phyloP scores from a whole-genome alignment of 306 rosid genomes.

The Gastrolobium villosum region DNA sequence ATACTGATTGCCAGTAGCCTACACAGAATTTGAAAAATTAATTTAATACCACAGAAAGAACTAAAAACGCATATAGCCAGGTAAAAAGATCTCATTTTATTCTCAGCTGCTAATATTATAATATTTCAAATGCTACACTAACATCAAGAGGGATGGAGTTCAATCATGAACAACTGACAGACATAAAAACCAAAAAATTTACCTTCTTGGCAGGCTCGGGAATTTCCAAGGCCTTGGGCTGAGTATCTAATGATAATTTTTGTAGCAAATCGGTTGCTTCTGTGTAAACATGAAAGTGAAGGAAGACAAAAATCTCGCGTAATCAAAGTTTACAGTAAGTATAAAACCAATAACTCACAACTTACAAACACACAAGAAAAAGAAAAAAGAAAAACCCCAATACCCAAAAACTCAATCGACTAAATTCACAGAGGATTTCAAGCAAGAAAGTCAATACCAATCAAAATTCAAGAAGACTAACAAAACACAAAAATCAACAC shows the following conservation, averaged over 20 bases:
- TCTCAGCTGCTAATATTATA: neutral
- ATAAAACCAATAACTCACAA: neutral
- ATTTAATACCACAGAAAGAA: neutral
- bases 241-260: constrained; percentile 82
- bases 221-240: constrained; percentile 84
- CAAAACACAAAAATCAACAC: neutral
- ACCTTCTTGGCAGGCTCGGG: constrained; percentile 92
- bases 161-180: neutral
- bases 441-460: constrained; percentile 22
- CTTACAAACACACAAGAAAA: neutral
- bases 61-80: neutral
- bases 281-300: constrained; percentile 60
- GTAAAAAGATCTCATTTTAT: neutral
- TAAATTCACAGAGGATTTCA: neutral
- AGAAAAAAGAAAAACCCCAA: neutral
- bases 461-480: constrained; percentile 2
- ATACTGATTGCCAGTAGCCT: constrained; percentile 75
- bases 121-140: neutral
- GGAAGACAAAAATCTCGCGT: constrained; percentile 48
- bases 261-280: constrained; percentile 93
- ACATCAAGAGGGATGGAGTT: too few species aligned
- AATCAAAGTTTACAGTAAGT: neutral
- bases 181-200: neutral
- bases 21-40: constrained; percentile 30
- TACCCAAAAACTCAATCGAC: neutral